A percentile compares a stretch with the other conserved stretches of the same genome.
Conservation (phyloP, 345 rosid genomes). For the Populus deltoides region DNA sequence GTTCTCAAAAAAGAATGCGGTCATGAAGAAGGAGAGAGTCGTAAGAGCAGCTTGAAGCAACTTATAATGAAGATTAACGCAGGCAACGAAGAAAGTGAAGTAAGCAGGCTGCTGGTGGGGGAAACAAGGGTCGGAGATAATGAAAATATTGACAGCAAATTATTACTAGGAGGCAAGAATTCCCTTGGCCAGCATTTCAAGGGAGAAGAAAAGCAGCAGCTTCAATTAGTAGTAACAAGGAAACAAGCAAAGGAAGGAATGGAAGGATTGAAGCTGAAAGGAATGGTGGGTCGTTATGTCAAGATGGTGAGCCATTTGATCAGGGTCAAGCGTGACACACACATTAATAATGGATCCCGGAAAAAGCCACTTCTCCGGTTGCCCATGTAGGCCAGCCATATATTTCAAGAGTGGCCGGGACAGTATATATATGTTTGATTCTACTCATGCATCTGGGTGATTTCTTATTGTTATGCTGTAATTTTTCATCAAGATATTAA, state of each 20-base stretch:
- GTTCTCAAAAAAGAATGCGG: neutral
- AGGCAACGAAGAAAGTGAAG: neutral
- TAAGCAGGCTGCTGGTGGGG: neutral
- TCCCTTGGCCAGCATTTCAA: constrained; percentile 51
- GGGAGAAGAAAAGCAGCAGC: constrained; percentile 39
- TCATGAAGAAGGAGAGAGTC: neutral
- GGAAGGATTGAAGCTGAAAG: constrained; percentile 43
- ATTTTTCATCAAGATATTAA: neutral
- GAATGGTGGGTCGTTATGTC: constrained; percentile 59
- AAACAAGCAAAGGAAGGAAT: constrained; percentile 20
- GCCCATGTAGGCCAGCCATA: constrained; percentile 8
- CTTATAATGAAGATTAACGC: constrained; percentile 35
- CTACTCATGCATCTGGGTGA: neutral
- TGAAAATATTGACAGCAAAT: neutral
- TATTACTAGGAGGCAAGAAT: constrained; percentile 25
- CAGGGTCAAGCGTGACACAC: constrained; percentile 43
- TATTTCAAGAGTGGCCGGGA: neutral
- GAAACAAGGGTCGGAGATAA: constrained; percentile 1
- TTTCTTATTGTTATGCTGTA: neutral
- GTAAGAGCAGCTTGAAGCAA: constrained; percentile 51
- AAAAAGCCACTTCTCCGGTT: constrained; percentile 26
- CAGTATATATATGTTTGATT: too few species aligned
- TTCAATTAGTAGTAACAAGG: constrained; percentile 44
- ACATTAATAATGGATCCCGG: constrained; percentile 9
- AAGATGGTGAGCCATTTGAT: constrained; percentile 57